phyloP scores from a whole-genome alignment of 768 basidiomycete species.

The Phlebiopsis gigantea region DNA sequence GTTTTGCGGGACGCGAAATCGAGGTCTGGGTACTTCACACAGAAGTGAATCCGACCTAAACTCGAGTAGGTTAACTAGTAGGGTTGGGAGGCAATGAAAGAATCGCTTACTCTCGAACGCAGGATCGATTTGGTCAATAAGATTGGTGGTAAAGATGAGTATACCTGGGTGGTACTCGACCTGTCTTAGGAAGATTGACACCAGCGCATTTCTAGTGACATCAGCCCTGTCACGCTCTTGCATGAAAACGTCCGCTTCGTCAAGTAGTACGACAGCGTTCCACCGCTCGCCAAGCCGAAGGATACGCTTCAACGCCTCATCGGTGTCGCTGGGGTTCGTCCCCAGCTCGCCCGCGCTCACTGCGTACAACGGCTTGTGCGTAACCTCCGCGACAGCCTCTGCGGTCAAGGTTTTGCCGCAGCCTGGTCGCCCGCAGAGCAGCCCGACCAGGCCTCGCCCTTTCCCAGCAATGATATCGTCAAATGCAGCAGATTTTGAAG shows the following conservation, averaged over 20 bases:
- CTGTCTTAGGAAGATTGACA: conserved; percentile 32
- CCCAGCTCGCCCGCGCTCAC: conserved; percentile 32
- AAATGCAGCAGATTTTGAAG: background rate
- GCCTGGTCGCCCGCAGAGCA: conserved; percentile 30
- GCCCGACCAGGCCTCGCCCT: conserved; percentile 31
- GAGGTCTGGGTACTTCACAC: conserved; percentile 28
- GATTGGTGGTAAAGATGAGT: conserved; percentile 32
- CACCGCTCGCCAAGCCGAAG: conserved; percentile 28
- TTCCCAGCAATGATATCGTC: conserved; percentile 34
- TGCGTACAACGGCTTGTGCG: conserved; percentile 25
- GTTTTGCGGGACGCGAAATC: conserved; percentile 19
- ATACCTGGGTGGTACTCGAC: conserved; percentile 36
- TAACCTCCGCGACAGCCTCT: conserved; percentile 30
- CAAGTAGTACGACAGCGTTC: conserved; percentile 32
- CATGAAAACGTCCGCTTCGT: conserved; percentile 28
- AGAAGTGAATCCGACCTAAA: conserved; percentile 31
- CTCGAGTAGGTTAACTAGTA: background rate
- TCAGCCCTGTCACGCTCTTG: conserved; percentile 19
- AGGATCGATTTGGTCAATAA: conserved; percentile 24
- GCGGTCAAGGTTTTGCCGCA: conserved; percentile 34
- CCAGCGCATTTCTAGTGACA: conserved; percentile 28
- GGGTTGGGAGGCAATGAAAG: background rate
- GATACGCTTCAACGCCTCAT: conserved; percentile 18
- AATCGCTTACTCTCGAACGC: conserved; percentile 28
- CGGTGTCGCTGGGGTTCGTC: conserved; percentile 20